A percentile compares a stretch with the other conserved stretches of the same genome.
phyloP scores from a whole-genome alignment of 495 filamentous ascomycete genomes.

The Xylaria cubensis region DNA sequence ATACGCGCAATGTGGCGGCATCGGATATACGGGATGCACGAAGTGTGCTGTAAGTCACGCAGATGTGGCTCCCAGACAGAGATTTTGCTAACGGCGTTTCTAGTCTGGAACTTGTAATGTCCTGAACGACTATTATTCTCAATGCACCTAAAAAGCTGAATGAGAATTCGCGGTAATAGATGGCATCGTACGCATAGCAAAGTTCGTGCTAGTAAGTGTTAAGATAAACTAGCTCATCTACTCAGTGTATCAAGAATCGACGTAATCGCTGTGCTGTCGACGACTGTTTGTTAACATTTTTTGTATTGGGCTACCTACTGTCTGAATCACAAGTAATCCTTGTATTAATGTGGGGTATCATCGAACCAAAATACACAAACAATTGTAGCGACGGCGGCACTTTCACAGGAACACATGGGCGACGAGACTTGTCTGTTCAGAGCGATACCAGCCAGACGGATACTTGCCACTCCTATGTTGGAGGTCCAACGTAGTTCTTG shows the following conservation, averaged over 20 bases:
- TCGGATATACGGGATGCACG: slow-evolving; percentile 52
- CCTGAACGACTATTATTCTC: slow-evolving; percentile 46
- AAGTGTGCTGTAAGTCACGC: slow-evolving; percentile 45
- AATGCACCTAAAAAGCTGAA: slow-evolving; percentile 40
- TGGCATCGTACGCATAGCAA: background rate
- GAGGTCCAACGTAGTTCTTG: slow-evolving; percentile 73
- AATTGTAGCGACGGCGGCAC: background rate
- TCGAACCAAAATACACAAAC: slow-evolving; percentile 6
- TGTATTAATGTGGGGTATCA: slow-evolving; percentile 21
- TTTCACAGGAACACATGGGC: background rate
- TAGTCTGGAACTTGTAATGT: slow-evolving; percentile 35
- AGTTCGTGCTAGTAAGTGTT: background rate
- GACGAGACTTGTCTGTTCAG: background rate
- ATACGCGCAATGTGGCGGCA: slow-evolving; percentile 56
- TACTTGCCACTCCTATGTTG: slow-evolving; percentile 38
- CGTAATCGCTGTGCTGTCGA: background rate
- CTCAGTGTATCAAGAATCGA: background rate
- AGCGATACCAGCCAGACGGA: background rate
- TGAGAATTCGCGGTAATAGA: background rate
- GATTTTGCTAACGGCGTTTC: slow-evolving; percentile 20
- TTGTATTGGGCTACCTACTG: slow-evolving; percentile 14
- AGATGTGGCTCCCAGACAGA: background rate
- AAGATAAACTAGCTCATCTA: background rate
- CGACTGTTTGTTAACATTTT: background rate
- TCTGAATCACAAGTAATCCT: background rate